A percentile compares a stretch with the other conserved stretches of the same genome.
Evolutionary conservation across 2,329 filamentous ascomycete genomes (phyloP).

Genomic region (Monosporascus sp.): DNA sequence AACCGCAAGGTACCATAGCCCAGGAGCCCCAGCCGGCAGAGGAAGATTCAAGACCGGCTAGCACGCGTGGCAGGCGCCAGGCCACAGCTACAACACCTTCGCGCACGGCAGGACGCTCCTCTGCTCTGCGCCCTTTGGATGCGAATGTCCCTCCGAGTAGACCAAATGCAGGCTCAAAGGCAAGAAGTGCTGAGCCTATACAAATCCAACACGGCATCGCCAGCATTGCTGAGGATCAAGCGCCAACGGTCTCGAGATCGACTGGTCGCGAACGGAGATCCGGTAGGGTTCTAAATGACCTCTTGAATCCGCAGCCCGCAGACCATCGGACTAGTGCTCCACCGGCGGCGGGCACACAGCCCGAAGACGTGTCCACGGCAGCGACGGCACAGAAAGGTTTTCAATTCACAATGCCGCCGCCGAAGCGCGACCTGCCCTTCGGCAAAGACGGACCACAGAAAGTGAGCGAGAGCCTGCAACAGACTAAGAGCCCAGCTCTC

Average conservation of each 20-base stretch:
- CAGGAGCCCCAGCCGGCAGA: not conserved
- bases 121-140: constrained; percentile 2
- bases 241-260: not conserved
- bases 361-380: constrained; percentile 1
- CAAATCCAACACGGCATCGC: constrained; percentile 10
- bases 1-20: not conserved
- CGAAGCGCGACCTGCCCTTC: constrained; percentile 37
- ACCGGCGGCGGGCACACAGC: not conserved
- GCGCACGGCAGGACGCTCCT: not conserved
- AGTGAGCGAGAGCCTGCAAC: constrained; percentile 1
- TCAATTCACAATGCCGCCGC: constrained; percentile 25
- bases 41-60: not conserved
- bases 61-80: not conserved
- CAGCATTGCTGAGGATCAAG: constrained; percentile 16
- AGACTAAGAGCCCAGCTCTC: constrained; percentile 3
- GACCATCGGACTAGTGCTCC: constrained; percentile 5
- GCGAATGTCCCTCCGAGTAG: not conserved
- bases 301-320: constrained; percentile 16
- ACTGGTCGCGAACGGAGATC: not conserved
- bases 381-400: constrained; percentile 4
- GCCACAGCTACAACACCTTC: not conserved
- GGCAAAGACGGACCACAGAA: constrained; percentile 18
- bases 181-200: constrained; percentile 4
- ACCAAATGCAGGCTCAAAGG: not conserved
- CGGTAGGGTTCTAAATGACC: constrained; percentile 11